Evolutionary conservation across 2,329 filamentous ascomycete genomes (phyloP).

Genomic region (Juglanconis sp.): DNA sequence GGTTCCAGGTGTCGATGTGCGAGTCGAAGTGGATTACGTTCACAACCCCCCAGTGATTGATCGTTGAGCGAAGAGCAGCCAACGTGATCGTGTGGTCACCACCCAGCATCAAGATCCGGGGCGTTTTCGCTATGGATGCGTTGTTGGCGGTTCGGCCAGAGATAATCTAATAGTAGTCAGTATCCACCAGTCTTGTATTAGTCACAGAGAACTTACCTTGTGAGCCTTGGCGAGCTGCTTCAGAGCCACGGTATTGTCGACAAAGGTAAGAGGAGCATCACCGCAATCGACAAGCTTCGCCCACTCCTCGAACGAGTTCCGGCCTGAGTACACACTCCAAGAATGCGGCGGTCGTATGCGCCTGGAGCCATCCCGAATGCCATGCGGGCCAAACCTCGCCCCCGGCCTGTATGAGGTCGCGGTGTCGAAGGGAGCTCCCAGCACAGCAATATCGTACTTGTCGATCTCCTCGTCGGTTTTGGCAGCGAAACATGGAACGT

Average conservation of each 20-base stretch:
- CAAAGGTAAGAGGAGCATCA: conserved; percentile 72
- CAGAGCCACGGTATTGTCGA: conserved; percentile 73
- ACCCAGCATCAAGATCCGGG: conserved; percentile 58
- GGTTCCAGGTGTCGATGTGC: conserved; percentile 74
- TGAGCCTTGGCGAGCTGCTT: conserved; percentile 71
- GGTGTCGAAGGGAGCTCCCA: conserved; percentile 46
- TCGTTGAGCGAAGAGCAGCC: conserved; percentile 59
- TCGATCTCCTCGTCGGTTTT: conserved; percentile 2
- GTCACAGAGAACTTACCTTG: conserved; percentile 31
- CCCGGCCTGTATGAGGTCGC: conserved; percentile 32
- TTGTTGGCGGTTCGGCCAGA: conserved; percentile 36
- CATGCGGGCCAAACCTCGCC: conserved; percentile 33
- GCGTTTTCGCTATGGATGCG: conserved; percentile 36
- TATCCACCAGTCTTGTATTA: neutral
- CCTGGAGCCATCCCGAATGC: conserved; percentile 30
- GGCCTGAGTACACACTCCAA: conserved; percentile 8
- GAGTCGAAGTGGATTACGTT: conserved; percentile 64
- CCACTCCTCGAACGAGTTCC: conserved; percentile 19
- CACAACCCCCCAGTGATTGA: conserved; percentile 54
- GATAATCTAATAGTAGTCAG: conserved; percentile 14
- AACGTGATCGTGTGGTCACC: conserved; percentile 65
- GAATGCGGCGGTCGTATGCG: conserved; percentile 21
- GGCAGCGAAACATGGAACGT: conserved; percentile 3
- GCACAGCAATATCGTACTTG: conserved; percentile 29
- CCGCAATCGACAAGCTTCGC: conserved; percentile 68